Conservation (phyloP, 441 rosid species). For the Erysimum cheiri region DNA sequence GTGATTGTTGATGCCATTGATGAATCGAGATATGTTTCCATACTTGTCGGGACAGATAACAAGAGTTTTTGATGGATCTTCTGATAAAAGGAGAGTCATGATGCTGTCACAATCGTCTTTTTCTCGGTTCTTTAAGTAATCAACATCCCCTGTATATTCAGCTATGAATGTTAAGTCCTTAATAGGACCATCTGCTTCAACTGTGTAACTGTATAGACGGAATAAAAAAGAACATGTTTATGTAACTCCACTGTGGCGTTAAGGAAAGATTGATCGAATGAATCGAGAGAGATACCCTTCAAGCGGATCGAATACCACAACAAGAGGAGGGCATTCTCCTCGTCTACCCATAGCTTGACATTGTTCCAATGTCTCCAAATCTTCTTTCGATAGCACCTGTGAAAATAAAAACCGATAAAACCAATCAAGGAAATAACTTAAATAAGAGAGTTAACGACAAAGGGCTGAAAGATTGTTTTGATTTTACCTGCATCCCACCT, state of each 20-base stretch:
- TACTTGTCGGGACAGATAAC: conserved; percentile 88
- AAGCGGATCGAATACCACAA: conserved; percentile 77
- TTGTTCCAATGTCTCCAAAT: conserved; percentile 69
- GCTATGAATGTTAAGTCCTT: conserved; percentile 85
- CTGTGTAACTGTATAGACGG: conserved; percentile 69
- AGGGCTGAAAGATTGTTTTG: not conserved
- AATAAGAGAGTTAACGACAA: not conserved
- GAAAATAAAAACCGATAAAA: not conserved
- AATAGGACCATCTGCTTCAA: conserved; percentile 79
- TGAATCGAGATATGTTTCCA: conserved; percentile 88
- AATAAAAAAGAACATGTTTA: conserved; percentile 10
- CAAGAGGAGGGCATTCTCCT: conserved; percentile 83
- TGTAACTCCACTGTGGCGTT: not conserved
- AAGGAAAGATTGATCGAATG: conserved; percentile 25
- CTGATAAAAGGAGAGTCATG: conserved; percentile 87
- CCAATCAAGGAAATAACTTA: conserved; percentile 17
- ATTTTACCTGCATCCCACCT: conserved; percentile 84
- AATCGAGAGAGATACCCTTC: conserved; percentile 71
- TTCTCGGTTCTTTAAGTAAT: conserved; percentile 76
- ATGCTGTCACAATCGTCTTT: conserved; percentile 86
- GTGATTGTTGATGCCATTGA: conserved; percentile 89
- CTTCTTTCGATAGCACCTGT: conserved; percentile 81
- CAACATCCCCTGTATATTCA: conserved; percentile 90
- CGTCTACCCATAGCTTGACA: conserved; percentile 74
- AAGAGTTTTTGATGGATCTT: conserved; percentile 67